These are phyloP conservation scores for Hagleromyces aurorensis DNA, from an alignment of 805 yeast genomes.

Conservation along the genomic window DNA sequence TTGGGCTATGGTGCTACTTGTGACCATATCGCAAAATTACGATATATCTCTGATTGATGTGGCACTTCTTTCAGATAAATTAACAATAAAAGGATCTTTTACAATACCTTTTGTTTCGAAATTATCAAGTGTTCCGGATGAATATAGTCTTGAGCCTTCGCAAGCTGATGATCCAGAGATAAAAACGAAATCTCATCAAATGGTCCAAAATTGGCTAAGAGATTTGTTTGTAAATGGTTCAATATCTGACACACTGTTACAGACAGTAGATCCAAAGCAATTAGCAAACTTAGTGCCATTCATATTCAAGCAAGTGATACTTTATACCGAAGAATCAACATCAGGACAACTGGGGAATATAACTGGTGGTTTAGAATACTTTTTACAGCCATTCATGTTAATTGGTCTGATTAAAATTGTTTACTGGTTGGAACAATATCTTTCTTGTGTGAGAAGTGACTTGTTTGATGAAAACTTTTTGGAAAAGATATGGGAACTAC, in stretches of 20 bases:
- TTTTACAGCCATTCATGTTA: constrained; percentile 70
- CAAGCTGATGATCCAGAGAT: constrained; percentile 20
- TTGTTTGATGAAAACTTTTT: constrained; percentile 21
- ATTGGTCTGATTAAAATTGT: constrained; percentile 47
- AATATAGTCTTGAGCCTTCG: constrained; percentile 20
- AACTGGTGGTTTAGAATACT: constrained; percentile 77
- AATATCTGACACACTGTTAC: constrained; percentile 73
- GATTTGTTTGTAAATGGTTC: constrained; percentile 81
- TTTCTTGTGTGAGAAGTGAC: constrained; percentile 29
- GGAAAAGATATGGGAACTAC: constrained; percentile 32
- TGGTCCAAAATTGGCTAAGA: constrained; percentile 63
- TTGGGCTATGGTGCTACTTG: constrained; percentile 42
- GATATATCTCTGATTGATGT: constrained; percentile 28
- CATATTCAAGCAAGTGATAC: constrained; percentile 63
- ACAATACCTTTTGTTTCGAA: constrained; percentile 25
- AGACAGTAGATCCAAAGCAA: constrained; percentile 57
- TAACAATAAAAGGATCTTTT: constrained; percentile 23
- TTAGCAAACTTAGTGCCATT: constrained; percentile 62
- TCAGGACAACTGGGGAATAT: constrained; percentile 52
- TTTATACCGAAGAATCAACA: constrained; percentile 45
- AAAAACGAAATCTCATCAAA: constrained; percentile 23
- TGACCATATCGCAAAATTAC: constrained; percentile 35
- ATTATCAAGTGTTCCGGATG: constrained; percentile 20
- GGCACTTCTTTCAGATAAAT: constrained; percentile 16
- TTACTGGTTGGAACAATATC: constrained; percentile 40